Evolutionary conservation across 208 protist species (phyloP), one percentile per base, ranked within the genome.

Genomic region (Kentomonas sorsogonicus): DNA sequence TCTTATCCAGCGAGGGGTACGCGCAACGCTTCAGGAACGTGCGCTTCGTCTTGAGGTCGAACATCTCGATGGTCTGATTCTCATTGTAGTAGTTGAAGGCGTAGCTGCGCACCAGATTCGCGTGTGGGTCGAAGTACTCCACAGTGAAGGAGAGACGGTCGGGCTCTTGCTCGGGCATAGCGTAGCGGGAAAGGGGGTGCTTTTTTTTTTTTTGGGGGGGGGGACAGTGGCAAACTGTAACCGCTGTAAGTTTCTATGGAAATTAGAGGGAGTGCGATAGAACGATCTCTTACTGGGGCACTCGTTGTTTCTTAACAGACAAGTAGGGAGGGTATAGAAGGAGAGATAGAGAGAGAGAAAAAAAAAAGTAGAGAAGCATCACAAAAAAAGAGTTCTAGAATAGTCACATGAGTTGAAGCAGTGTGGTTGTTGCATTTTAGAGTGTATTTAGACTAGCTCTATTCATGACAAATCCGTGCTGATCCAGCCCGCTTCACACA

Each of bases 21-120:
- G 76, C 66, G 59, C 85, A 94, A 0, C 91, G 78, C 65, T 97
- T 98, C 48, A 98, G 70, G 74, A 97, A 97, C 22, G 91, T 65
- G 15, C 86, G 74, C 52, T 87, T 89, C 29, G 80, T 94, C 69
- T 96, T 97, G 36, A 94, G 51, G 64, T 97, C 89, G 73, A 88
- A 91, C 93, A 98, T 98, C 66, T 98, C 96, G 58, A 98, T 89
- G 7, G 93, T 94, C 38, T 88, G 68, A 60, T 97, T 89, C 13
- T 81, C 74, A 1, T 74, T 56, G 65, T 84, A 94, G 69, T 93
- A 98, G 40, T 95, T 59, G n/a, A 98, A 64, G 39, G 89, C 76
- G 76, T 97, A 98, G 20, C 74, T 66, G 9, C 93, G 77, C 27
- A 77, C 79, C 30, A 98, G 46, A 44, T 72, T 90, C 23, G 96